Base-by-base conservation (phyloP, 2,329 filamentous ascomycete genomes). In the Penicillium sclerotigenum region DNA sequence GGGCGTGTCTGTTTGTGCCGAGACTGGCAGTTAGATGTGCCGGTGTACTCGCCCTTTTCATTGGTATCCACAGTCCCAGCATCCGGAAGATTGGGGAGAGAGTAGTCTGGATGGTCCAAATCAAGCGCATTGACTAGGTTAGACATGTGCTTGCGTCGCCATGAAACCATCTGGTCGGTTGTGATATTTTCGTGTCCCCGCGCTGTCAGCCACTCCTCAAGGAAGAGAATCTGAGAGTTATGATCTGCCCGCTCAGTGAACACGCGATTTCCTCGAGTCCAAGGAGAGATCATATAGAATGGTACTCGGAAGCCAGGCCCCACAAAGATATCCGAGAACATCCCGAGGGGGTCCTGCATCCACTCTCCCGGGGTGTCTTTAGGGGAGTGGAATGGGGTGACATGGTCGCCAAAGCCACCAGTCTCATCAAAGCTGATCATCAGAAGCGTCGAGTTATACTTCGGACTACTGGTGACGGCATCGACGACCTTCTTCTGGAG, bases 181-280 rank as follows among this genome's bases (percentile, higher is more conserved):
- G 65, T 68, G 38, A 79, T 68, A 29, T 74, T 71, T 14, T 62
- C 56, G 58, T 76, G 71, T 9, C 78, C 78, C 29, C 76, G 76
- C 4, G 77, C 73, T 5, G 65, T 68, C 14, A 81, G 68, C 79
- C 79, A 81, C 61, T 79, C 68, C 65, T 83, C 81, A 1, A 83
- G 64, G 60, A 83, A 83, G 40, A 81, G 68, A 28, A 83, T 80
- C 56, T 83, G 81, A 0, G 81, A 83, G 59, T 76, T 82, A 66
- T 83, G 81, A 61, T 83, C 81, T 5, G 77, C 74, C 41, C 80
- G 79, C 63, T 83, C 81, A 0, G 79, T 81, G 58, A 81, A 82
- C 2, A 83, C 80, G 22, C 80, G 76, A 9, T 77, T 79, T 11
- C 79, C 79, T 14, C 81, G 78, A 0, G 81, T 83, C 75, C 79